phyloP scores from a whole-genome alignment of 805 yeast genomes.

The Metschnikowia anglica region DNA sequence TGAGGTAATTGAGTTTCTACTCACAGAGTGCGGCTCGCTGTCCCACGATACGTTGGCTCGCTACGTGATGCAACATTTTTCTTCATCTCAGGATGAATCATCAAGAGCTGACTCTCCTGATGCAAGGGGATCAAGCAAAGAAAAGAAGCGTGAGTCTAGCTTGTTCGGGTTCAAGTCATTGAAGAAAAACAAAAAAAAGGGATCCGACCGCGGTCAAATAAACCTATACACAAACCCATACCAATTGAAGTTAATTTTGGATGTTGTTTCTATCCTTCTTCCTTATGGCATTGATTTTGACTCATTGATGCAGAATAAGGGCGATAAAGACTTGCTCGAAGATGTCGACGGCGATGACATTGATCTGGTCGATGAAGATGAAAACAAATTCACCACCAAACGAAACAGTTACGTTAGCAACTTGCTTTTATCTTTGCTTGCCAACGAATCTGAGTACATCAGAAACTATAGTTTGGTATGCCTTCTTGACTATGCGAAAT shows the following conservation, averaged over 20 bases:
- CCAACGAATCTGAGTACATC: constrained; percentile 35
- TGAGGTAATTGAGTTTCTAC: constrained; percentile 28
- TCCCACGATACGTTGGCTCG: constrained; percentile 38
- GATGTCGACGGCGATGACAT: constrained; percentile 12
- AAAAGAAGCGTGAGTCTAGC: constrained; percentile 25
- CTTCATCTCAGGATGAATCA: constrained; percentile 10
- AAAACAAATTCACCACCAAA: constrained; percentile 18
- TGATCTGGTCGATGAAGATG: constrained; percentile 23
- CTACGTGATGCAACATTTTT: constrained; percentile 33
- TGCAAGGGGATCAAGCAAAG: constrained; percentile 7
- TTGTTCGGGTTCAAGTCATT: constrained; percentile 28
- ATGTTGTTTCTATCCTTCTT: constrained; percentile 30
- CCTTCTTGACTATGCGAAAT: constrained; percentile 29
- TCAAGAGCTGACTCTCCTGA: constrained; percentile 4
- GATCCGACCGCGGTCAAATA: constrained; percentile 18
- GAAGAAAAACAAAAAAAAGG: constrained; percentile 22
- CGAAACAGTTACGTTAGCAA: constrained; percentile 30
- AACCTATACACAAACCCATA: constrained; percentile 35
- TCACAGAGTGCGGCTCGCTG: constrained; percentile 38
- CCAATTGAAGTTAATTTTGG: constrained; percentile 33
- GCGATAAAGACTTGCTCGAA: constrained; percentile 9
- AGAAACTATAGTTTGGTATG: constrained; percentile 37
- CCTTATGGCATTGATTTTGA: constrained; percentile 39
- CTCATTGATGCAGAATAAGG: constrained; percentile 19
- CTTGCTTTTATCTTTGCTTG: constrained; percentile 31